Evolutionary conservation across 371 early-diverging fungal species (phyloP).

Genomic region (Apophysomyces trapeziformis): DNA sequence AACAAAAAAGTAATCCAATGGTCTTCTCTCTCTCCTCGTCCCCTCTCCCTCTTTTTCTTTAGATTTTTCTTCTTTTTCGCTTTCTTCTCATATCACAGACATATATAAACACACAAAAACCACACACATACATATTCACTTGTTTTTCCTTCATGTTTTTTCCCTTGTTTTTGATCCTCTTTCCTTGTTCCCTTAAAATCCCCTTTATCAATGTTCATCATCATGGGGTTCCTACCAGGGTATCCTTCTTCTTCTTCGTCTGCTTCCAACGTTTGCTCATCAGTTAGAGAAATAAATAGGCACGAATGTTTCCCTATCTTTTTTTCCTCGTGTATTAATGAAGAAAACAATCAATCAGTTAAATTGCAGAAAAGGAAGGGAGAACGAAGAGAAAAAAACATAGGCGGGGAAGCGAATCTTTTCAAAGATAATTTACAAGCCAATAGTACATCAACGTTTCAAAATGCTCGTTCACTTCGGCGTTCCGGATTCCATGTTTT

Average conservation of each 20-base stretch:
- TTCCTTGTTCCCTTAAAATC: no score
- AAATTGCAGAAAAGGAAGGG: conserved; percentile 8
- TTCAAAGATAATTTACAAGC: conserved; percentile 62
- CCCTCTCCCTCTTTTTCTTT: neutral
- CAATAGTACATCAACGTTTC: conserved; percentile 80
- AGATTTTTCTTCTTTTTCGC: neutral
- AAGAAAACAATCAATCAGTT: neutral
- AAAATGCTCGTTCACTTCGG: conserved; percentile 78
- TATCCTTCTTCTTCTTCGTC: no score
- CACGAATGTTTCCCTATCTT: neutral
- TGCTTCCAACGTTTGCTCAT: no score
- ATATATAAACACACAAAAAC: no score
- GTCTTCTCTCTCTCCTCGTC: neutral
- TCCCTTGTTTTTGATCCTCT: neutral
- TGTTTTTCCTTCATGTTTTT: neutral
- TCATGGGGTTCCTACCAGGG: no score
- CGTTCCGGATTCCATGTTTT: conserved; percentile 76
- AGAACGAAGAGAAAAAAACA: neutral
- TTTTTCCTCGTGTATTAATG: neutral
- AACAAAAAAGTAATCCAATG: neutral
- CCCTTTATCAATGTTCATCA: no score
- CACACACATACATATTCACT: neutral
- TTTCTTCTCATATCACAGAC: neutral
- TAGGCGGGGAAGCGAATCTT: no score
- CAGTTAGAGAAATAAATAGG: neutral